These are phyloP conservation scores for Trichoderma orchidacearum DNA, from an alignment of 495 filamentous ascomycete genomes.

Conservation along the genomic window DNA sequence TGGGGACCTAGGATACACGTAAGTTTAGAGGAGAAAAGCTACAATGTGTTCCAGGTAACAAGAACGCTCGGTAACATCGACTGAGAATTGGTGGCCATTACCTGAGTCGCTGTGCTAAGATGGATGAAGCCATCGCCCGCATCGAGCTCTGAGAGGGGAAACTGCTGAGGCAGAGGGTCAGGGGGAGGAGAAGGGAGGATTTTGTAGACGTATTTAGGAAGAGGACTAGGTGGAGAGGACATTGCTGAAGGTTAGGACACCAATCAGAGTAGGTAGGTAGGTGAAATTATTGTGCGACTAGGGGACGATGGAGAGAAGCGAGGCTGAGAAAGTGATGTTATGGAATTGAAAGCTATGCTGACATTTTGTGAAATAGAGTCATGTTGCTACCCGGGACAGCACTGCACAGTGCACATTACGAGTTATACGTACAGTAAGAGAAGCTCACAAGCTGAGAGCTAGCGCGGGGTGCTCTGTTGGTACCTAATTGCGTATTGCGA, in stretches of 20 bases:
- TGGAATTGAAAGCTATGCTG: not conserved
- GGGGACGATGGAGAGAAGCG: not conserved
- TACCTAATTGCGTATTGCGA: not conserved
- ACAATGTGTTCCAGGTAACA: too few species aligned
- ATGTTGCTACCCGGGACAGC: not conserved
- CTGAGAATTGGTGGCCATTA: too few species aligned
- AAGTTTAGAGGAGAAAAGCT: not conserved
- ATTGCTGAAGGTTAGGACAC: not conserved
- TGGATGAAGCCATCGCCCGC: slow-evolving; percentile 39
- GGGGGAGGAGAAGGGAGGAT: slow-evolving; percentile 31
- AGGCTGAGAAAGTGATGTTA: too few species aligned
- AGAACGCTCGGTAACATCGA: too few species aligned
- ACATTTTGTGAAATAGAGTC: not conserved
- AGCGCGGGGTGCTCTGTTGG: not conserved
- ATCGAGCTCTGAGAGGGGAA: slow-evolving; percentile 36
- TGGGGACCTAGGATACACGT: slow-evolving; percentile 23
- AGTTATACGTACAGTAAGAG: not conserved
- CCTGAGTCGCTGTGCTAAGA: slow-evolving; percentile 31
- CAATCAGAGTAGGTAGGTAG: not conserved
- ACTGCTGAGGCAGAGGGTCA: slow-evolving; percentile 28
- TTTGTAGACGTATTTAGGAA: slow-evolving; percentile 36
- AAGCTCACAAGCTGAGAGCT: not conserved
- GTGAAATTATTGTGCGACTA: not conserved
- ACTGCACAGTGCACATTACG: not conserved
- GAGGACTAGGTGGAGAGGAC: slow-evolving; percentile 11